Base-by-base conservation (phyloP, 441 rosid genomes). In the Bruguiera hainesii region DNA sequence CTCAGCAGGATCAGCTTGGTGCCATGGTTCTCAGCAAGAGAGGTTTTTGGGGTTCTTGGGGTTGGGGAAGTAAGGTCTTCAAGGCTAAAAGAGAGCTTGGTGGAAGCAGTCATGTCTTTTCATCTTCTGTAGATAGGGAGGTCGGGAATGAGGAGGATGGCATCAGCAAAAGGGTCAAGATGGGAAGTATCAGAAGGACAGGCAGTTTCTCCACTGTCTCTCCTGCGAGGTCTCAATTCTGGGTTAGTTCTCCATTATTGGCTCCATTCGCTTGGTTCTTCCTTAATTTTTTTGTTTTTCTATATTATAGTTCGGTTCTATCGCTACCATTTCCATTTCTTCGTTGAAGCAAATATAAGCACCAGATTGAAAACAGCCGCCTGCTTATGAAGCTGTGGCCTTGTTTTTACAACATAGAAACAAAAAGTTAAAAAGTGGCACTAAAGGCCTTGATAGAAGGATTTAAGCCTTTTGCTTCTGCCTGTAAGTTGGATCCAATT, bases 21-120 rank as follows among this genome's bases (percentile, higher is more conserved):
- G 60, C 69, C 25, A 2, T 71, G 66, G 66, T 73, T 21, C 57
- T 69, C 29, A 59, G 75, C 51, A 76, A 69, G 64, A 79, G 66
- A 73, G 77, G 86, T 33, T 37, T 80, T 35, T 74, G 84, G 42
- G 82, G 89, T 69, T 87, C 85, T 60, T 72, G 87, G 88, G n/a
- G 64, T 10, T 42, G 66, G 60, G 64, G 70, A 19, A 82, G 76
- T 75, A 81, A 59, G 75, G 79, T 25, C n/a, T 21, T 63, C 49
- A 81, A 67, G 66, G 71, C 72, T 39, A 86, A 77, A 71, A 81
- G 76, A 15, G 88, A 82, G 29, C 77, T 61, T 49, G 63, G 69
- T 48, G 85, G 80, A 76, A 82, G 78, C 48, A 82, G 83, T 64
- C 75, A 78, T 71, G 86, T 87, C 56, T 87, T 88, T 73, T 72